Conservation (phyloP, 805 yeast genomes). For the Teunomyces tritomae region DNA sequence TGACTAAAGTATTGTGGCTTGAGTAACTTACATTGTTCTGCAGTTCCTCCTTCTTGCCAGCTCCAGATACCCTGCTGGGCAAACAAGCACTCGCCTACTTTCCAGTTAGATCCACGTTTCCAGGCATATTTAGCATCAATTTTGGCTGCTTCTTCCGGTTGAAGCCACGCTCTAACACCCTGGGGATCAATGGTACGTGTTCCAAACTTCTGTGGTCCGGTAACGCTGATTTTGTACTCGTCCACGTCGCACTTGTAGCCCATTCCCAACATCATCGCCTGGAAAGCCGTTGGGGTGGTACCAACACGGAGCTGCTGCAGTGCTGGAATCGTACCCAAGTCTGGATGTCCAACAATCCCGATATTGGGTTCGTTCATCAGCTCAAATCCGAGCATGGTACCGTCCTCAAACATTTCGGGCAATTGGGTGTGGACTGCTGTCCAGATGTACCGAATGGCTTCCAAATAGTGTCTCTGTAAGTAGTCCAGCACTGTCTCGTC, state of each 20-base stretch:
- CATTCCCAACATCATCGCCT: conserved; percentile 72
- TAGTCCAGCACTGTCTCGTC: conserved; percentile 76
- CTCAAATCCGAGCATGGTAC: conserved; percentile 75
- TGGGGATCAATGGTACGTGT: conserved; percentile 58
- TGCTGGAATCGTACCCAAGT: conserved; percentile 55
- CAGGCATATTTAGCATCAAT: conserved; percentile 71
- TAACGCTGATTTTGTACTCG: conserved; percentile 61
- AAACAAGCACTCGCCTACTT: conserved; percentile 74
- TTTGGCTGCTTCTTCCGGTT: conserved; percentile 35
- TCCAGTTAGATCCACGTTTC: conserved; percentile 62
- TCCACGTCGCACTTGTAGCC: conserved; percentile 72
- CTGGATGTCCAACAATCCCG: conserved; percentile 66
- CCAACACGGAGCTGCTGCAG: conserved; percentile 70
- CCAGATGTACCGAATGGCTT: conserved; percentile 47
- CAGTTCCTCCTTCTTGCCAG: conserved; percentile 17
- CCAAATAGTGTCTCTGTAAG: conserved; percentile 61
- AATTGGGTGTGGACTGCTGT: conserved; percentile 19
- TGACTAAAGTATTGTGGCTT: conserved; percentile 33
- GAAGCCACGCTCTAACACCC: conserved; percentile 70
- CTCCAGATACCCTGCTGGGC: conserved; percentile 81
- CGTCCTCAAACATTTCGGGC: conserved; percentile 36
- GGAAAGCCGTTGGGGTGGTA: conserved; percentile 78
- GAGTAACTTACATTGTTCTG: conserved; percentile 26
- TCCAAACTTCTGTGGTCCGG: conserved; percentile 75
- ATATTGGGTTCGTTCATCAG: conserved; percentile 80